phyloP scores from a whole-genome alignment of 1,139 yeast species.

The Taphrina betulina region DNA sequence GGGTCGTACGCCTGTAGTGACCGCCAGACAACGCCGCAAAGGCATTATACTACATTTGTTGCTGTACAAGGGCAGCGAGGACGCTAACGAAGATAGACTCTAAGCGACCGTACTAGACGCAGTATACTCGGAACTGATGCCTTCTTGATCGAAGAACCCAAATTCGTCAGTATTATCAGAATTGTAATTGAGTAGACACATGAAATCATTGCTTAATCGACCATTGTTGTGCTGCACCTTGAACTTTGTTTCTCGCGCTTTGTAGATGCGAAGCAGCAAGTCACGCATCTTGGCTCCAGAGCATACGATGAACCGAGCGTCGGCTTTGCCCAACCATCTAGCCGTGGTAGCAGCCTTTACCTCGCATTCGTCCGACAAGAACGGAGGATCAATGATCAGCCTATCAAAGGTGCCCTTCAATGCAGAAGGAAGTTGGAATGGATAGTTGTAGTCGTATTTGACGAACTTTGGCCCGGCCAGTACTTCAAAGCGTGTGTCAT shows the following conservation, averaged over 20 bases:
- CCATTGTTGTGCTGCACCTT: constrained; percentile 71
- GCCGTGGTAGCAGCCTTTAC: constrained; percentile 50
- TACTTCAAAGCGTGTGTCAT: constrained; percentile 68
- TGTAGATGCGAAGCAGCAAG: constrained; percentile 62
- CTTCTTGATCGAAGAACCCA: neutral
- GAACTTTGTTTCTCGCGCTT: constrained; percentile 56
- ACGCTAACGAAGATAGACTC: too few species aligned
- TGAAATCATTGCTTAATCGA: constrained; percentile 82
- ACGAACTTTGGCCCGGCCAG: constrained; percentile 70
- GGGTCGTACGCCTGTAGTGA: too few species aligned
- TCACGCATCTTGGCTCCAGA: constrained; percentile 86
- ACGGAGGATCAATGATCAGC: constrained; percentile 85
- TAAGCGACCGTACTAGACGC: too few species aligned
- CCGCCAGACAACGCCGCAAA: too few species aligned
- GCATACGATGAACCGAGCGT: constrained; percentile 58
- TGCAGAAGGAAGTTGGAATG: constrained; percentile 59
- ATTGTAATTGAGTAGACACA: constrained; percentile 49
- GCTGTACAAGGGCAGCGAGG: too few species aligned
- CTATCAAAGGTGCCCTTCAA: constrained; percentile 66
- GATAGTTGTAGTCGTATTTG: constrained; percentile 72
- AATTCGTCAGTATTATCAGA: neutral
- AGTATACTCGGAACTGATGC: neutral
- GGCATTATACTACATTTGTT: too few species aligned
- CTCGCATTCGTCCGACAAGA: constrained; percentile 77
- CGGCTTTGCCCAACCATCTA: constrained; percentile 52